Conservation (phyloP, 106 monocot species). For the Apostasia shenzhenica region DNA sequence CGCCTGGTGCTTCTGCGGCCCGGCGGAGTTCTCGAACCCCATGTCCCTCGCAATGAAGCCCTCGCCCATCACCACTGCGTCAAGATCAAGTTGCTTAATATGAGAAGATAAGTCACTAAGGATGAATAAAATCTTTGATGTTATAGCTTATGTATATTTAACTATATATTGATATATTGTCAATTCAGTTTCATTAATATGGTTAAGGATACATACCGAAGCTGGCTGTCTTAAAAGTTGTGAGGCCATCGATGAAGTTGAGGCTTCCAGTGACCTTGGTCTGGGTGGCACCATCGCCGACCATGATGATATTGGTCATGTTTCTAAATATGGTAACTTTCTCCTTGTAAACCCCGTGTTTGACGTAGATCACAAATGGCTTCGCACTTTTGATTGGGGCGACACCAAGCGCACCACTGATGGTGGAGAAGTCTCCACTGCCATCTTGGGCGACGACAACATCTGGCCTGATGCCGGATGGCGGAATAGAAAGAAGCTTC, state of each 20-base stretch:
- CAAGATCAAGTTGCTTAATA: not conserved
- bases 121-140: not conserved
- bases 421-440: conserved; percentile 36
- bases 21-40: conserved; percentile 65
- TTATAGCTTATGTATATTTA: not conserved
- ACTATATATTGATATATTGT: not conserved
- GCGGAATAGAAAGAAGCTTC: conserved; percentile 13
- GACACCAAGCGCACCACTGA: conserved; percentile 13
- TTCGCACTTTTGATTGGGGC: conserved; percentile 20
- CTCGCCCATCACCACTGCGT: conserved; percentile 21
- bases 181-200: not conserved
- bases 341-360: conserved; percentile 40
- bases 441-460: conserved; percentile 42
- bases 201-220: conserved; percentile 13
- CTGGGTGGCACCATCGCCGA: conserved; percentile 43
- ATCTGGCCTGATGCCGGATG: conserved; percentile 13
- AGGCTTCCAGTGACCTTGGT: conserved; percentile 31
- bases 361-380: conserved; percentile 32
- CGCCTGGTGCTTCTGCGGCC: conserved; percentile 68
- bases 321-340: conserved; percentile 15
- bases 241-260: conserved; percentile 24
- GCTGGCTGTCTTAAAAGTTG: conserved; percentile 46
- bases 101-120: not conserved
- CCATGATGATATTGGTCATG: conserved; percentile 26
- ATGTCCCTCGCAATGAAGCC: conserved; percentile 33